phyloP scores from a whole-genome alignment of 2,329 filamentous ascomycete genomes.

The Penicillium sp. region DNA sequence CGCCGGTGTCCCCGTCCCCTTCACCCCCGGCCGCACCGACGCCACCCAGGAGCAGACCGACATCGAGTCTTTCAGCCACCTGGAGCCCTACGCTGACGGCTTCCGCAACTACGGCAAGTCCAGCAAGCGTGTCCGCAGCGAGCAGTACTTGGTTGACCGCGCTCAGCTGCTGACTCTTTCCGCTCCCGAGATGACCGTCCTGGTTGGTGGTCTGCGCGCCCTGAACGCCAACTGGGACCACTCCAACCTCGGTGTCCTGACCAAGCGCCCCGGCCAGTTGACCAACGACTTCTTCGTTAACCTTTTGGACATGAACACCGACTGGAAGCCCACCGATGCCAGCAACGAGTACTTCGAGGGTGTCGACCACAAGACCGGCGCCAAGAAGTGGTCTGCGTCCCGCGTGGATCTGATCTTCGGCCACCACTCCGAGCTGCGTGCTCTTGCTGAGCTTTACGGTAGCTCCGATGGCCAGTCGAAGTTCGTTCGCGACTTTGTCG shows the following conservation, averaged over 20 bases:
- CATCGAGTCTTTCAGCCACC: slow-evolving; percentile 59
- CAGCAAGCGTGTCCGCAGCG: slow-evolving; percentile 59
- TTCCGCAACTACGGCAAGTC: slow-evolving; percentile 77
- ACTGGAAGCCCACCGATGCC: slow-evolving; percentile 59
- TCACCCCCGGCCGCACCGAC: slow-evolving; percentile 70
- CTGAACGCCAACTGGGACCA: slow-evolving; percentile 71
- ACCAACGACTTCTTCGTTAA: slow-evolving; percentile 83
- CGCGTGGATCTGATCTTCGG: slow-evolving; percentile 70
- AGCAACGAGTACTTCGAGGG: slow-evolving; percentile 62
- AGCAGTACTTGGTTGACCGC: slow-evolving; percentile 69
- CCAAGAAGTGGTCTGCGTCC: slow-evolving; percentile 67
- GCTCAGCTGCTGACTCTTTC: slow-evolving; percentile 69
- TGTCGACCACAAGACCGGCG: slow-evolving; percentile 62
- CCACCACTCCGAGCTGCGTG: slow-evolving; percentile 70
- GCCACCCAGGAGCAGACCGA: slow-evolving; percentile 72
- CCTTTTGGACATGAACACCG: slow-evolving; percentile 65
- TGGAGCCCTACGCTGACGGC: slow-evolving; percentile 69
- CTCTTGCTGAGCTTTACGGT: slow-evolving; percentile 68
- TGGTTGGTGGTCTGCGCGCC: slow-evolving; percentile 69
- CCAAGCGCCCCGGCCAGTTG: slow-evolving; percentile 63
- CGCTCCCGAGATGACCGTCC: slow-evolving; percentile 67
- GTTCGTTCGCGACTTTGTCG: slow-evolving; percentile 70
- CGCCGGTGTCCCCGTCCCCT: slow-evolving; percentile 63
- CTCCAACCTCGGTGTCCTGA: slow-evolving; percentile 66
- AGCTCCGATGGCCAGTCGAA: slow-evolving; percentile 58